Percentiles rank a stretch among this genome's conserved stretches.
Evolutionary conservation across 306 rosid species (phyloP).

Genomic region (Elaeagnus macrophylla): DNA sequence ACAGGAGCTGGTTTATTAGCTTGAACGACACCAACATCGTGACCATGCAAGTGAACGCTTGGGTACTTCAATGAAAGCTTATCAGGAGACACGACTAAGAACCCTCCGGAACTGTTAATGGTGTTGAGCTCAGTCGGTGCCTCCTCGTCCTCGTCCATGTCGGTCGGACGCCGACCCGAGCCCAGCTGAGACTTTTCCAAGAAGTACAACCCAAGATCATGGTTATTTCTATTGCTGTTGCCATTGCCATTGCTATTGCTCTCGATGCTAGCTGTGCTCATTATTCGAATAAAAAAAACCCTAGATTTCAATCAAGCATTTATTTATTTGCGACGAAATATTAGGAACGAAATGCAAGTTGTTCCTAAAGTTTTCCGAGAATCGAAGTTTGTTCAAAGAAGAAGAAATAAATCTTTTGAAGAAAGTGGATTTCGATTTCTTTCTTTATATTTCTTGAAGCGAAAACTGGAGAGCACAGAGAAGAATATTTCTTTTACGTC

Average conservation of each 20-base stretch:
- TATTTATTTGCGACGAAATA: not conserved
- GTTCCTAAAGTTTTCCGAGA: not conserved
- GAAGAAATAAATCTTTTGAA: not conserved
- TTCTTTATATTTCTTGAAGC: not conserved
- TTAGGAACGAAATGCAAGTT: not conserved
- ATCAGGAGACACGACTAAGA: constrained; percentile 62
- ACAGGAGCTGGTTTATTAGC: constrained; percentile 72
- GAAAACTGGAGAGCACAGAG: not conserved
- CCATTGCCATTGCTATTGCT: constrained; percentile 23
- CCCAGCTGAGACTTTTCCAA: constrained; percentile 45
- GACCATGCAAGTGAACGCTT: constrained; percentile 65
- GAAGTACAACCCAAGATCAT: constrained; percentile 61
- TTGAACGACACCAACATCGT: constrained; percentile 92
- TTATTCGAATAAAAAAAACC: constrained; percentile 26
- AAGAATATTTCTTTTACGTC: not conserved
- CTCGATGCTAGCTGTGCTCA: constrained; percentile 24
- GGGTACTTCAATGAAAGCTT: constrained; percentile 83
- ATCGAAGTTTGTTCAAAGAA: not conserved
- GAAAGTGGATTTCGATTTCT: not conserved
- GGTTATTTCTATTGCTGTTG: constrained; percentile 3
- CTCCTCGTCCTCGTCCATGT: constrained; percentile 57
- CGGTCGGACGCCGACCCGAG: constrained; percentile 24
- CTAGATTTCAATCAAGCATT: constrained; percentile 31
- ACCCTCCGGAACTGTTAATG: constrained; percentile 89
- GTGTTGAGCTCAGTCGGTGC: constrained; percentile 83